Evolutionary conservation across 2,329 filamentous ascomycete genomes (phyloP), one percentile per base, ranked within the genome.

Genomic region (Atkinsonella texensis): DNA sequence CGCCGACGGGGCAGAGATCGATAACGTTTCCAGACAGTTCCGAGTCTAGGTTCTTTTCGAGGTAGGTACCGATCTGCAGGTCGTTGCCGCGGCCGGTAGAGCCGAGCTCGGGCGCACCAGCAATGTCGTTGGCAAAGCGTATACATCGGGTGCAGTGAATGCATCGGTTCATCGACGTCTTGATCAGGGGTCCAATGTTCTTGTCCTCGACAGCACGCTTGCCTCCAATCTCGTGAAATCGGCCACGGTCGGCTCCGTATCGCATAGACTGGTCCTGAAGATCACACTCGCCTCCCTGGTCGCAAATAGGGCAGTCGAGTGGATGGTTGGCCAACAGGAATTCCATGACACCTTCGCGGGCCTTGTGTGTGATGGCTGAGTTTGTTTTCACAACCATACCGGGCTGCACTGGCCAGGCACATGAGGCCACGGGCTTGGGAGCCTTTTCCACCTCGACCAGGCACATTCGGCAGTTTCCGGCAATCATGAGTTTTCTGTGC

Each of bases 341-440:
- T 68, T 98, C 93, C 93, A 97, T 98, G 49, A 98, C 89, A 67
- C 93, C 93, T 76, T 98, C 93, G 66, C 93, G 84, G 61, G 93
- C 93, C 75, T 98, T 98, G 78, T 98, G 93, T 62, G 89, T 85
- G 58, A 97, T 80, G 43, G 91, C 88, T 52, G 93, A 96, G 72
- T 96, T 89, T 57, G 93, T 98, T 81, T 97, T 96, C 63, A 98
- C 93, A 49, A 95, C 89, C 93, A 98, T 98, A 56, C 93, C 93
- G 52, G 93, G 88, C 70, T 96, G 90, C 60, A 97, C 93, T 49
- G 93, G 93, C 93, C 93, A 98, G 61, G 93, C 93, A 72, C 93
- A 98, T 56, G 93, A 98, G 62, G 93, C 93, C 52, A 97, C 90
- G 54, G 93, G 93, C 74, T 98, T 98, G 54, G 93, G 93, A 55